Conservation (phyloP, 345 rosid genomes). For the Hevea brasiliensis region DNA sequence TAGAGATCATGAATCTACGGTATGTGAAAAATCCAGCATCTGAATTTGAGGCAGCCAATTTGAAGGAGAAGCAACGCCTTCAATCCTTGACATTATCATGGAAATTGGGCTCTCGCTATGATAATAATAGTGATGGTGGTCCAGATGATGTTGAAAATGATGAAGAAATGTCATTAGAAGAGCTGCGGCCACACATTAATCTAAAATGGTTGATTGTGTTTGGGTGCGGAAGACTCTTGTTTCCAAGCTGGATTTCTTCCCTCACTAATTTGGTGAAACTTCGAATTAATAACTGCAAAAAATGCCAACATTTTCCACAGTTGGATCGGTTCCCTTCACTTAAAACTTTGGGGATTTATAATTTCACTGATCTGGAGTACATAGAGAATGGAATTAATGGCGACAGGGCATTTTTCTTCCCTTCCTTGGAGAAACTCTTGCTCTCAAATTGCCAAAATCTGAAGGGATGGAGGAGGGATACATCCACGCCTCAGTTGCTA, state of each 20-base stretch:
- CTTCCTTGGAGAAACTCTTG: conserved; percentile 1
- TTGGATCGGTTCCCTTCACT: background rate
- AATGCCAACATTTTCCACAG: background rate
- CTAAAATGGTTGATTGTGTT: background rate
- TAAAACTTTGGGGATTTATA: background rate
- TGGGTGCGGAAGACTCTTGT: background rate
- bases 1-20: background rate
- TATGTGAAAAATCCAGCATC: background rate
- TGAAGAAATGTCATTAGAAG: background rate
- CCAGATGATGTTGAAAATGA: background rate
- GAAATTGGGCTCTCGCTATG: background rate
- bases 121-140: background rate
- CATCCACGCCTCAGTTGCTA: background rate
- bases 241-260: conserved; percentile 13
- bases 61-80: conserved; percentile 4
- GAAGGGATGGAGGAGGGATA: conserved; percentile 14
- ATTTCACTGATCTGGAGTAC: conserved; percentile 1
- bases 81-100: background rate
- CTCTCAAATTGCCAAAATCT: conserved; percentile 10
- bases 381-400: background rate
- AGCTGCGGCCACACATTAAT: background rate
- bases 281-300: background rate
- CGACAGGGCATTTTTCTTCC: background rate
- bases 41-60: conserved; percentile 6
- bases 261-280: conserved; percentile 6